Conservation (phyloP, 2,329 filamentous ascomycete genomes). For the Moelleriella libera region DNA sequence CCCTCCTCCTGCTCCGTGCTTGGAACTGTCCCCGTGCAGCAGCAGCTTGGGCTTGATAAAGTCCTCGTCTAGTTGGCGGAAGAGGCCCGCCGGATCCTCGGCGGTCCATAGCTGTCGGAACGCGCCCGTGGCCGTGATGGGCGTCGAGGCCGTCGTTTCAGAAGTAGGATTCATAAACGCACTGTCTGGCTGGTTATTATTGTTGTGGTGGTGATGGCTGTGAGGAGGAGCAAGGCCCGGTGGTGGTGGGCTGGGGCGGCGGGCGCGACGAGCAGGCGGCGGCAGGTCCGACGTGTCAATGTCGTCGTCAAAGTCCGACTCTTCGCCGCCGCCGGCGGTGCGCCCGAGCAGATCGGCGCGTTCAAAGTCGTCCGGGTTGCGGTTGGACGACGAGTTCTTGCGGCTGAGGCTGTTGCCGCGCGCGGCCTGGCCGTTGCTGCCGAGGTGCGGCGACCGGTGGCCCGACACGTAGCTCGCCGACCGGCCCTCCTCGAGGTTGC, state of each 20-base stretch:
- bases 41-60: conserved; percentile 88
- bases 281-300: conserved; percentile 54
- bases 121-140: conserved; percentile 59
- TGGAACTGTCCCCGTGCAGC: conserved; percentile 48
- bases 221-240: background rate
- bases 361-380: conserved; percentile 33
- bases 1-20: conserved; percentile 9
- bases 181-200: conserved; percentile 9
- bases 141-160: conserved; percentile 17
- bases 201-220: too few species aligned
- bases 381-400: conserved; percentile 31
- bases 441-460: conserved; percentile 32
- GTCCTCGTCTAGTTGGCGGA: conserved; percentile 86
- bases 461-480: conserved; percentile 39
- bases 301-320: conserved; percentile 48
- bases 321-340: conserved; percentile 22
- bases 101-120: conserved; percentile 70
- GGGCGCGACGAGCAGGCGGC: conserved; percentile 36
- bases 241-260: background rate
- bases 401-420: conserved; percentile 36
- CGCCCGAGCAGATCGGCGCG: conserved; percentile 40
- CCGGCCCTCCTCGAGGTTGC: conserved; percentile 29
- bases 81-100: conserved; percentile 80
- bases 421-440: conserved; percentile 23
- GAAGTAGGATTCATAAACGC: conserved; percentile 15